Conservation (phyloP, 306 rosid genomes). For the Luffa acutangula region DNA sequence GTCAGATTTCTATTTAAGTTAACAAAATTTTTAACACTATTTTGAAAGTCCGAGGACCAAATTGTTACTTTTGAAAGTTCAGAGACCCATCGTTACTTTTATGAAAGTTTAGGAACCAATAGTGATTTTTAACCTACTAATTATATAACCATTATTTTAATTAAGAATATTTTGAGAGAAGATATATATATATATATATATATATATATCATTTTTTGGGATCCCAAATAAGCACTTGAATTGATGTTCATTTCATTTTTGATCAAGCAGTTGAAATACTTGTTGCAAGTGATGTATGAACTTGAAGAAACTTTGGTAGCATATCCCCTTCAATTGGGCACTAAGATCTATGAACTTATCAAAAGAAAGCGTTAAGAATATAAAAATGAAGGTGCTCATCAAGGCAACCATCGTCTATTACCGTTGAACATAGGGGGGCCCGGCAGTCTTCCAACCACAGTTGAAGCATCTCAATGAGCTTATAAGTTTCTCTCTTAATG, state of each 20-base stretch:
- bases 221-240: background rate
- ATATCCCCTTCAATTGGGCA: background rate
- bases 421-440: background rate
- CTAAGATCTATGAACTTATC: background rate
- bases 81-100: no score
- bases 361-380: background rate
- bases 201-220: background rate
- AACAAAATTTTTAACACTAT: no score
- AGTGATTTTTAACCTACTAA: no score
- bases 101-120: no score
- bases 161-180: no score
- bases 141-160: no score
- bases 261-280: background rate
- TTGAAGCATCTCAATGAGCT: background rate
- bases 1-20: no score
- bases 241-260: background rate
- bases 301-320: background rate
- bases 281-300: background rate
- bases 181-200: background rate
- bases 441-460: background rate
- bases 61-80: no score
- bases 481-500: background rate
- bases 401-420: no score
- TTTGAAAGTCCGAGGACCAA: no score
- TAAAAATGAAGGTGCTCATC: background rate